Percentiles rank a stretch among this genome's conserved stretches.
Conservation (phyloP, 164 flowering plant species). For the Dillenia turbinata region DNA sequence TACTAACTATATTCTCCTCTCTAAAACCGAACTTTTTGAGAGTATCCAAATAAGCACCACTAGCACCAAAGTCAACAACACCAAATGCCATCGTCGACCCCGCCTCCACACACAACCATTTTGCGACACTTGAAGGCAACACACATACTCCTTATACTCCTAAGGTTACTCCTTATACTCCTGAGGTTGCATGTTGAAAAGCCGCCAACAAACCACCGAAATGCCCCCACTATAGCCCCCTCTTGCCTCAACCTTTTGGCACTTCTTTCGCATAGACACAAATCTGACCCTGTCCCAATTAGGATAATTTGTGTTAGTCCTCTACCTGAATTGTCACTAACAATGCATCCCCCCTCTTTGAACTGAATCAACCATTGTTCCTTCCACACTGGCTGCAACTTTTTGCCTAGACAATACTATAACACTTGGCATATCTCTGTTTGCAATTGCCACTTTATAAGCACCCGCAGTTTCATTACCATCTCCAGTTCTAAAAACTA, state of each 20-base stretch:
- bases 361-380: constrained; percentile 38
- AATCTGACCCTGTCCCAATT: constrained; percentile 57
- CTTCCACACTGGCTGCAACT: constrained; percentile 36
- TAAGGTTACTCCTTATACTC: constrained; percentile 51
- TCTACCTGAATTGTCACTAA: constrained; percentile 40
- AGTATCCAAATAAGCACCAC: constrained; percentile 36
- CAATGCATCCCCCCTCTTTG: constrained; percentile 48
- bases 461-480: constrained; percentile 72
- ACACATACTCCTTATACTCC: too few relatives aligned
- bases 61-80: constrained; percentile 40
- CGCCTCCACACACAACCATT: constrained; percentile 51
- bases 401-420: constrained; percentile 62
- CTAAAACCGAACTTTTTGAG: constrained; percentile 46
- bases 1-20: constrained; percentile 27
- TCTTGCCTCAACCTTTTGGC: constrained; percentile 37
- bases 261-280: constrained; percentile 33
- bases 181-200: constrained; percentile 32
- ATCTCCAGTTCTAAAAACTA: constrained; percentile 58
- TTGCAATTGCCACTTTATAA: constrained; percentile 42
- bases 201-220: constrained; percentile 49
- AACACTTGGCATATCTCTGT: constrained; percentile 35
- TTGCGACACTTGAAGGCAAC: constrained; percentile 30
- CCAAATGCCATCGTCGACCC: constrained; percentile 41
- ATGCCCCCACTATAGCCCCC: constrained; percentile 46
- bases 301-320: constrained; percentile 43